Evolutionary conservation across 192 early-diverging fungal genomes (phyloP).

Genomic region (Coemansia sp.): DNA sequence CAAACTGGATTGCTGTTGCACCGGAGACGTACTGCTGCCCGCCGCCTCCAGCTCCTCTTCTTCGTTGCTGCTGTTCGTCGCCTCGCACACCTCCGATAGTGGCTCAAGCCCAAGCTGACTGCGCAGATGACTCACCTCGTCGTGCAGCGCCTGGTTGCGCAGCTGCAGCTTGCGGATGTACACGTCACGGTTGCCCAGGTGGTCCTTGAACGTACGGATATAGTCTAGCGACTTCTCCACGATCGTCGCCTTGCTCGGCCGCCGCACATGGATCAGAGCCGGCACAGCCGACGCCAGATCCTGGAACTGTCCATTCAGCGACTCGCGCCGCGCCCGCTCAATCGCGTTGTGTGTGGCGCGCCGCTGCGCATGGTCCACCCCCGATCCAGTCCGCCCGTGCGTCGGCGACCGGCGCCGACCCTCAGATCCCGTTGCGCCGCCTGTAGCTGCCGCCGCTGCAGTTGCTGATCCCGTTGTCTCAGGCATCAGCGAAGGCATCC

Average conservation of each 20-base stretch:
- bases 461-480: conserved; percentile 21
- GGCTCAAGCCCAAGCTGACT: conserved; percentile 59
- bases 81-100: conserved; percentile 29
- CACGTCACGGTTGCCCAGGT: conserved; percentile 47
- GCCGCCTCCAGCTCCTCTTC: conserved; percentile 16
- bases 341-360: conserved; percentile 80
- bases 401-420: conserved; percentile 48
- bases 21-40: neutral
- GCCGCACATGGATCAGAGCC: conserved; percentile 66
- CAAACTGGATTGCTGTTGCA: neutral
- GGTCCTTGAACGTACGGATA: conserved; percentile 53
- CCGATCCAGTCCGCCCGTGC: conserved; percentile 2
- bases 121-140: conserved; percentile 64
- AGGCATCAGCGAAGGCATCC: conserved; percentile 24
- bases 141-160: conserved; percentile 58
- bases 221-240: conserved; percentile 77
- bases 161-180: conserved; percentile 54
- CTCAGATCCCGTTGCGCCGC: conserved; percentile 31
- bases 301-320: conserved; percentile 77
- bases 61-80: neutral
- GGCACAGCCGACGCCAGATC: conserved; percentile 80
- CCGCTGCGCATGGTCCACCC: conserved; percentile 58
- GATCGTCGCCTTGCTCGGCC: conserved; percentile 80
- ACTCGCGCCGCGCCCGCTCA: conserved; percentile 78
- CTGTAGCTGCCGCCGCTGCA: conserved; percentile 25